phyloP scores from a whole-genome alignment of 1,284 basidiomycete genomes.

The Malassezia yamatoensis region DNA sequence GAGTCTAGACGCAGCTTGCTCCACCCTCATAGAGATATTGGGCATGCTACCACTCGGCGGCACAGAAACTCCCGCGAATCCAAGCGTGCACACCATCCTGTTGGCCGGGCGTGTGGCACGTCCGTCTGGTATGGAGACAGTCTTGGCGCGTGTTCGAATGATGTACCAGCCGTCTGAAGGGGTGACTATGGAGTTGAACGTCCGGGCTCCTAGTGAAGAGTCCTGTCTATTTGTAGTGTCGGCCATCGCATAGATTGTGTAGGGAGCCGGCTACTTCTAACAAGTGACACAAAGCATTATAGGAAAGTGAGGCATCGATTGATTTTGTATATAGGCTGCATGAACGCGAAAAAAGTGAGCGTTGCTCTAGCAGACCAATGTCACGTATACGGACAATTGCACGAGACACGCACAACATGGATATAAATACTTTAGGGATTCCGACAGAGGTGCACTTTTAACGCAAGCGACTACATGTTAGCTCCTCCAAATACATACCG shows the following conservation, averaged over 20 bases:
- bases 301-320: neutral
- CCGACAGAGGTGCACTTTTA: neutral
- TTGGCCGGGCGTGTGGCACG: constrained; percentile 75
- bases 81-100: constrained; percentile 86
- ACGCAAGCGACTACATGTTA: constrained; percentile 3
- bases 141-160: constrained; percentile 87
- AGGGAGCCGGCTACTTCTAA: neutral
- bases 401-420: no score
- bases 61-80: constrained; percentile 53
- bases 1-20: constrained; percentile 76
- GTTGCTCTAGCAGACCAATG: no score
- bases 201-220: constrained; percentile 80
- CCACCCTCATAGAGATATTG: constrained; percentile 82
- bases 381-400: no score
- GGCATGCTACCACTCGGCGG: constrained; percentile 87
- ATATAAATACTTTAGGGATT: no score
- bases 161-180: constrained; percentile 79
- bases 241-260: constrained; percentile 56
- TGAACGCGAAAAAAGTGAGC: neutral
- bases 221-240: constrained; percentile 76
- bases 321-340: constrained; percentile 8
- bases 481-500: constrained; percentile 59
- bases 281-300: neutral
- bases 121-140: constrained; percentile 72
- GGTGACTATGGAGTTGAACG: constrained; percentile 86